A percentile compares a stretch with the other conserved stretches of the same genome.
Evolutionary conservation across 225 moss, liverwort and hornwort species (phyloP).

Genomic region (Anthoceros angustus): DNA sequence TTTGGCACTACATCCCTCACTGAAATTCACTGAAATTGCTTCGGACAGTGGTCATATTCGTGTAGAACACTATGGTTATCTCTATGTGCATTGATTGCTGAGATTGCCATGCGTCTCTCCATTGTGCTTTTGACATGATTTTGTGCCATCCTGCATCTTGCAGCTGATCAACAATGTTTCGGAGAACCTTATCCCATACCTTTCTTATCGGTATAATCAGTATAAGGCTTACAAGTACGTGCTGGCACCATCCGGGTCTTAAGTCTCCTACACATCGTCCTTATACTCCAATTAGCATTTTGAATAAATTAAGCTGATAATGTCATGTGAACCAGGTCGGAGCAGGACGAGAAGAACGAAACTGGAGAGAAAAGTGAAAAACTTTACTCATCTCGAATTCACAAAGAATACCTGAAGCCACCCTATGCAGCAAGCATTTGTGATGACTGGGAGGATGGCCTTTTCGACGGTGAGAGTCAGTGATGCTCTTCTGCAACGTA

Average conservation of each 20-base stretch:
- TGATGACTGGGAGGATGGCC: constrained; percentile 55
- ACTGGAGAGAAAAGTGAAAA: constrained; percentile 38
- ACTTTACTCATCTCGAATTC: constrained; percentile 42
- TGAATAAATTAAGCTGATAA: background rate
- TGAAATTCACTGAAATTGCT: background rate
- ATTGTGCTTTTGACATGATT: no score
- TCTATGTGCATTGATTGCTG: no score
- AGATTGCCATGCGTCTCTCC: no score
- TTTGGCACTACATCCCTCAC: background rate
- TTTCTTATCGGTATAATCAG: constrained; percentile 52
- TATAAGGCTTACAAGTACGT: constrained; percentile 61
- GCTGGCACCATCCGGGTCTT: background rate
- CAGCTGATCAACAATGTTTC: constrained; percentile 87
- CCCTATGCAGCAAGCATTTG: constrained; percentile 56
- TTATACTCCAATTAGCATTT: background rate
- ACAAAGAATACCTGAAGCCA: constrained; percentile 71
- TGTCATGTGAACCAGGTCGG: constrained; percentile 21
- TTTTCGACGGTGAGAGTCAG: constrained; percentile 52
- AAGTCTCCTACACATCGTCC: background rate
- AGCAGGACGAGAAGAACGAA: constrained; percentile 38
- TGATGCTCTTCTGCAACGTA: background rate
- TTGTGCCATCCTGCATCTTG: constrained; percentile 1
- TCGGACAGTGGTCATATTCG: no score
- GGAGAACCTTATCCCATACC: constrained; percentile 72
- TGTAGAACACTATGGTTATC: no score